Base-by-base conservation (phyloP, 305 asterid genomes). In the Andrographis paniculata region DNA sequence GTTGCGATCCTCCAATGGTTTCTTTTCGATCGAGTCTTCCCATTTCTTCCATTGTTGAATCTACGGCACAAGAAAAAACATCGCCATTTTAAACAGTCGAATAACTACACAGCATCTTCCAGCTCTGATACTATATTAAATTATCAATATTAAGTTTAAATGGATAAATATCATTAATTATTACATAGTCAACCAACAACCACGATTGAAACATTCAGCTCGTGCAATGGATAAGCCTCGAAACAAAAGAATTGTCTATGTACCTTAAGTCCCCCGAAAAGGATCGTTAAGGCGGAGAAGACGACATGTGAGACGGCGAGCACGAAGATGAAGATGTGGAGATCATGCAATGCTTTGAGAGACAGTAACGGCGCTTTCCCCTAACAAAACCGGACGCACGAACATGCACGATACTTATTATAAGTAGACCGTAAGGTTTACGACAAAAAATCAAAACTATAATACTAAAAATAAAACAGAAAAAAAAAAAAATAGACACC, bases 281-380 rank as follows among this genome's bases (percentile, higher is more conserved):
- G 50, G 43, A 81, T 74, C 5, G 87, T 81, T 10, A 69, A 59
- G 42, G 77, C 87, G 41, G 77, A 75, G 73, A 81, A 73, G 4
- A 74, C 43, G 3, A 83, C 91, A 52, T 83, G 94, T 17, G 75
- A 67, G 20, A 69, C 79, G n/a, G 87, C 92, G 13, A 83, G 61
- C 39, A 75, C 94, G 17, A 83, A 83, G 55, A 83, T 77, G 56
- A 83, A 77, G 45, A 80, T 79, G 59, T 83, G 94, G 35, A 83
- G 91, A 61, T 83, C 82, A 63, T 83, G 94, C 61, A 83, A 18
- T 22, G 80, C 87, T 35, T 56, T 42, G n/a, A 60, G 51, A 37
- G 94, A 79, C 31, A 83, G 46, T 69, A 83, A 48, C 39, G 91
- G 82, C 9, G 69, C 75, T 59, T 79, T 79, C 1, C 67, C 83